Evolutionary conservation across 371 early-diverging fungal species (phyloP).

Genomic region (Mucor lusitanicus): DNA sequence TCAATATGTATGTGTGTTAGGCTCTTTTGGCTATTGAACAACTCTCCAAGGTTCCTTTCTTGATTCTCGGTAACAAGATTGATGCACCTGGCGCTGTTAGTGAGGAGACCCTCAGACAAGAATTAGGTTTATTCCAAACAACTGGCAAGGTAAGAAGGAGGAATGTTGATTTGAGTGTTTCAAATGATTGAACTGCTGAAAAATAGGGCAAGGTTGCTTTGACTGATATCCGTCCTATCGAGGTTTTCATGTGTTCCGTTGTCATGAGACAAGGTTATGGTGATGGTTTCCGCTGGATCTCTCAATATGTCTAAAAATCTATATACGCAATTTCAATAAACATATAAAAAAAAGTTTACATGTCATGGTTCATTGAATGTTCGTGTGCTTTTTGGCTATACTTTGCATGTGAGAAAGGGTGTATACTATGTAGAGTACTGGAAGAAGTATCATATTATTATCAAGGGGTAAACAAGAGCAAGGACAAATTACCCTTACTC

Average conservation of each 20-base stretch:
- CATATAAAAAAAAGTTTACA: background rate
- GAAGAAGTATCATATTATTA: too few species aligned
- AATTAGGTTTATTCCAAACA: slow-evolving; percentile 91
- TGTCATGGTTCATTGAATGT: background rate
- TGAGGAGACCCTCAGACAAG: slow-evolving; percentile 88
- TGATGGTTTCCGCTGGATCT: slow-evolving; percentile 95
- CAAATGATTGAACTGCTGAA: background rate
- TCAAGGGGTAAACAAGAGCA: too few species aligned
- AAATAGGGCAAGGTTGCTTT: slow-evolving; percentile 84
- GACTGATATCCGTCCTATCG: slow-evolving; percentile 93
- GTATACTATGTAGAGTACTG: too few species aligned
- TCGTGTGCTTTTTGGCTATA: background rate
- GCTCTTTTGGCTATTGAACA: slow-evolving; percentile 92
- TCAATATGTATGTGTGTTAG: slow-evolving; percentile 35
- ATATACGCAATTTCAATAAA: background rate
- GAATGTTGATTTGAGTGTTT: background rate
- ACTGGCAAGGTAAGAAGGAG: slow-evolving; percentile 83
- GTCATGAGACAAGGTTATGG: slow-evolving; percentile 98
- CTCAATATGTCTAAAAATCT: slow-evolving; percentile 76
- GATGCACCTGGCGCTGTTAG: slow-evolving; percentile 93
- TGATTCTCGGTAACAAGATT: slow-evolving; percentile 98
- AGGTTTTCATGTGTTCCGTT: slow-evolving; percentile 98
- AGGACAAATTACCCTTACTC: too few species aligned
- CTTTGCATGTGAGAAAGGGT: too few species aligned
- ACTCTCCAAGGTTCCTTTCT: slow-evolving; percentile 89